A percentile compares a stretch with the other conserved stretches of the same genome.
phyloP scores from a whole-genome alignment of 345 rosid genomes.

The Anacardium occidentale region DNA sequence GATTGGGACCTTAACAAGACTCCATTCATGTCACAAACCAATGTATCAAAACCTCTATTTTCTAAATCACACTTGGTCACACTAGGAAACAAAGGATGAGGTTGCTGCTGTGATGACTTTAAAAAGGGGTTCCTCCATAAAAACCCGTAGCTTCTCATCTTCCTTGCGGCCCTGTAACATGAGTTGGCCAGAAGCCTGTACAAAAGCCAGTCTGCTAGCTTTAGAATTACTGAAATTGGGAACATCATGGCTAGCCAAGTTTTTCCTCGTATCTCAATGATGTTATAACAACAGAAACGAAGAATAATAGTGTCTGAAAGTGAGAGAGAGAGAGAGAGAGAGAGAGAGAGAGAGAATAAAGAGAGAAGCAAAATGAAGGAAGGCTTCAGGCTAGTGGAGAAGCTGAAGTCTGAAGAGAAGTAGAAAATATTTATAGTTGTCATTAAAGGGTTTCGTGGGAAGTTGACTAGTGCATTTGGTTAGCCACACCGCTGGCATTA shows the following conservation, averaged over 20 bases:
- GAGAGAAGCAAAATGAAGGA: no score
- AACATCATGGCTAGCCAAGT: slow-evolving; percentile 46
- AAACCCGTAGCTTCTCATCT: slow-evolving; percentile 55
- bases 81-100: slow-evolving; percentile 37
- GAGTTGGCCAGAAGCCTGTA: slow-evolving; percentile 61
- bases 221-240: slow-evolving; percentile 39
- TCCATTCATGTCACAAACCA: slow-evolving; percentile 70
- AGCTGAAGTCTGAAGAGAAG: slow-evolving; percentile 9
- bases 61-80: slow-evolving; percentile 34
- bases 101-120: slow-evolving; percentile 33
- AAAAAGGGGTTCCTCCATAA: slow-evolving; percentile 37
- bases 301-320: background rate
- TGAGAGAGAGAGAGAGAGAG: slow-evolving; percentile 4
- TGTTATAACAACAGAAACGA: background rate
- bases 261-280: background rate
- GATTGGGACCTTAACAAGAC: slow-evolving; percentile 53
- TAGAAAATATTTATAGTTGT: slow-evolving; percentile 38
- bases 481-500: slow-evolving; percentile 43
- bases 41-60: slow-evolving; percentile 30
- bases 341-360: slow-evolving; percentile 4
- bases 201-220: slow-evolving; percentile 55
- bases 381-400: slow-evolving; percentile 11
- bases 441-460: slow-evolving; percentile 5
- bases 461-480: slow-evolving; percentile 31
- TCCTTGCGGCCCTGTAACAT: slow-evolving; percentile 64